A percentile compares a stretch with the other conserved stretches of the same genome.
phyloP scores from a whole-genome alignment of 2,329 filamentous ascomycete species.

The Emergomyces pasteurianus region DNA sequence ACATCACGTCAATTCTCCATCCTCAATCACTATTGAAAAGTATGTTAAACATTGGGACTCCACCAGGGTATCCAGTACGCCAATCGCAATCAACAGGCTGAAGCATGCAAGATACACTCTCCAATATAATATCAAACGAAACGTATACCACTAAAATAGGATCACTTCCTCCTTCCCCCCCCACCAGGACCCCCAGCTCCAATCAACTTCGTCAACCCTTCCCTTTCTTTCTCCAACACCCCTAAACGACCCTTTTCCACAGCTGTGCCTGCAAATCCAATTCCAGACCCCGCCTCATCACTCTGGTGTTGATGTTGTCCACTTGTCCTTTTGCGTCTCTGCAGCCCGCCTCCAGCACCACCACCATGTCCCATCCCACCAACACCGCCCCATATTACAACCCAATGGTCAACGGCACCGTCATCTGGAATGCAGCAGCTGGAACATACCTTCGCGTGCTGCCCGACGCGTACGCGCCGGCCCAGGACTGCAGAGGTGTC shows the following conservation, averaged over 20 bases:
- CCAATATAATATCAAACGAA: not conserved
- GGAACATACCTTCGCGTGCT: conserved; percentile 59
- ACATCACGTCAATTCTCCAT: not conserved
- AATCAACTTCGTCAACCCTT: conserved; percentile 55
- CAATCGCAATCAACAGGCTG: not conserved
- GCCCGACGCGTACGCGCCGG: conserved; percentile 22
- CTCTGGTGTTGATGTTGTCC: conserved; percentile 18
- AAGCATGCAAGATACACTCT: not conserved
- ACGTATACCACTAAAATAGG: not conserved
- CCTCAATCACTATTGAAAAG: not conserved
- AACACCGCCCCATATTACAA: conserved; percentile 55
- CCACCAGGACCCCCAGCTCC: conserved; percentile 15
- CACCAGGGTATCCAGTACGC: not conserved
- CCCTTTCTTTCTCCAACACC: conserved; percentile 55
- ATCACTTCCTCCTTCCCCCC: conserved; percentile 19
- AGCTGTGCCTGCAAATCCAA: conserved; percentile 23
- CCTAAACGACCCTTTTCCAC: conserved; percentile 52
- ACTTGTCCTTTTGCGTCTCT: conserved; percentile 23
- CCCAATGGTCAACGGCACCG: conserved; percentile 51
- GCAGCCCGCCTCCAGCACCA: conserved; percentile 34
- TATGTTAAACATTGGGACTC: not conserved
- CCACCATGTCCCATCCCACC: conserved; percentile 1
- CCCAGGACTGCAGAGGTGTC: conserved; percentile 36
- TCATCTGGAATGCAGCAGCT: conserved; percentile 47
- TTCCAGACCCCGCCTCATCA: conserved; percentile 4